Percentiles rank a stretch among this genome's conserved stretches.
Evolutionary conservation across 805 yeast genomes (phyloP).

Genomic region (Lipomyces sp.): DNA sequence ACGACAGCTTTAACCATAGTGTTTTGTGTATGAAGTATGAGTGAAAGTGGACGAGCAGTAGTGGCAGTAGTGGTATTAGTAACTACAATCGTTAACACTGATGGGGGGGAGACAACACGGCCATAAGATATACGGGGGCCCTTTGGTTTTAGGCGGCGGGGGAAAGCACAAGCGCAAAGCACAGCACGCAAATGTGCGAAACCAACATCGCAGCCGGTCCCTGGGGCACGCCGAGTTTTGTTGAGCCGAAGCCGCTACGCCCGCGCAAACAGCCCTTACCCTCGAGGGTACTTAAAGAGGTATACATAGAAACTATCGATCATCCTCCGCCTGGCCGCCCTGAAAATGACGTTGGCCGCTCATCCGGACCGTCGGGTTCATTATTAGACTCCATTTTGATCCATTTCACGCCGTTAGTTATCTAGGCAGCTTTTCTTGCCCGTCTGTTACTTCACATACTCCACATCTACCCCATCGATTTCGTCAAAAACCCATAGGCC

Average conservation of each 20-base stretch:
- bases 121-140: neutral
- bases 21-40: neutral
- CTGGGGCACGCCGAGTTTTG: neutral
- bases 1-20: conserved; percentile 55
- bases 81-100: too few species aligned
- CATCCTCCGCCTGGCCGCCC: too few species aligned
- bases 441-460: conserved; percentile 66
- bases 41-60: neutral
- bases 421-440: conserved; percentile 19
- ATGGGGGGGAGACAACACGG: neutral
- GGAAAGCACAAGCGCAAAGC: neutral
- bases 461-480: conserved; percentile 87
- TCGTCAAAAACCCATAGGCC: conserved; percentile 91
- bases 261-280: too few species aligned
- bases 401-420: conserved; percentile 35
- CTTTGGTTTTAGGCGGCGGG: too few species aligned
- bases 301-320: too few species aligned
- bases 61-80: neutral
- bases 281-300: too few species aligned
- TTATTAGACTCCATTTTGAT: conserved; percentile 32
- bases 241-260: neutral
- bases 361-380: conserved; percentile 4
- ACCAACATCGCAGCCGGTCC: neutral
- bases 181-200: neutral
- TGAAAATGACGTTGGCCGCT: too few species aligned